Conservation (phyloP, 345 rosid species). For the Gossypium turneri region DNA sequence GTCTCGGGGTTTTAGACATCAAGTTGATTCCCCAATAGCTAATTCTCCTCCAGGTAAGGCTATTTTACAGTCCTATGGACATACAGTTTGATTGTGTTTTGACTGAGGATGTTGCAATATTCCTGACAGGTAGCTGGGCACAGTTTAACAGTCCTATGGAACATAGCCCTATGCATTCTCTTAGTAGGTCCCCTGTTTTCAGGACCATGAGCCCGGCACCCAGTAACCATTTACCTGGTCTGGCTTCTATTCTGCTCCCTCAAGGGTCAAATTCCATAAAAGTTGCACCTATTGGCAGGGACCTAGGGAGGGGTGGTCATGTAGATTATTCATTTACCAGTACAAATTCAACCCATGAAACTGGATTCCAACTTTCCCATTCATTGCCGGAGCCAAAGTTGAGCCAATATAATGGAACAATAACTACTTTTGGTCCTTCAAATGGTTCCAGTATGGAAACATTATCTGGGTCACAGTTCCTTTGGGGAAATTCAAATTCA, state of each 20-base stretch:
- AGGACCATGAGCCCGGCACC: conserved; percentile 43
- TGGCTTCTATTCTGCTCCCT: conserved; percentile 47
- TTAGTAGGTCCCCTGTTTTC: conserved; percentile 40
- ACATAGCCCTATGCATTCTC: conserved; percentile 35
- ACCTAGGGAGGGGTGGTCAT: conserved; percentile 35
- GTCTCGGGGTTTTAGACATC: conserved; percentile 41
- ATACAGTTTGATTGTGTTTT: background rate
- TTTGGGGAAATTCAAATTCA: conserved; percentile 81
- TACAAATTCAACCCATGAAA: conserved; percentile 33
- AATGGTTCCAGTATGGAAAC: conserved; percentile 51
- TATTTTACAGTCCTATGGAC: conserved; percentile 16
- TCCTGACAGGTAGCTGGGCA: conserved; percentile 47
- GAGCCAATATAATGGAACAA: conserved; percentile 36
- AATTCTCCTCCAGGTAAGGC: conserved; percentile 50
- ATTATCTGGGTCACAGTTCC: conserved; percentile 80
- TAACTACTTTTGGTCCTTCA: conserved; percentile 41
- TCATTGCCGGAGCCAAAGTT: conserved; percentile 51
- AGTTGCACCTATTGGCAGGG: conserved; percentile 46
- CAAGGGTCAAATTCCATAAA: conserved; percentile 39
- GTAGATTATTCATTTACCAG: conserved; percentile 37
- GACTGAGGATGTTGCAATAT: conserved; percentile 13
- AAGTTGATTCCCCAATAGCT: conserved; percentile 45
- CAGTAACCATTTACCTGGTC: conserved; percentile 46
- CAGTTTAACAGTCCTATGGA: conserved; percentile 52
- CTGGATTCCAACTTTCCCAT: conserved; percentile 39